Evolutionary conservation across 2,329 filamentous ascomycete species (phyloP).

Genomic region (Colletotrichum caudatum): DNA sequence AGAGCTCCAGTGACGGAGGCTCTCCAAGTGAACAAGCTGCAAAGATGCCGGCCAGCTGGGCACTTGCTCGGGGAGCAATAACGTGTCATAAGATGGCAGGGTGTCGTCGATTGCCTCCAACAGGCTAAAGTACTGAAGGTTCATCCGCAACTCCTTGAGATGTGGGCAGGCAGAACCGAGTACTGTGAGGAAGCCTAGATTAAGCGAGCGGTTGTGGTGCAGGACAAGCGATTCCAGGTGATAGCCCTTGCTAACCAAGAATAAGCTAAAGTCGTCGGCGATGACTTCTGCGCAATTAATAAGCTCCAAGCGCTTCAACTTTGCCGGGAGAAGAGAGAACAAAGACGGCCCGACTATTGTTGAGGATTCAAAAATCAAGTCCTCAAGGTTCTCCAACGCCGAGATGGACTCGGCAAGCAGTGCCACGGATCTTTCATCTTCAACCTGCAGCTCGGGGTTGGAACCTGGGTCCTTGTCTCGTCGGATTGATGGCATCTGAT

Average conservation of each 20-base stretch:
- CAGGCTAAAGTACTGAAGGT: constrained; percentile 81
- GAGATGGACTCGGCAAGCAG: constrained; percentile 60
- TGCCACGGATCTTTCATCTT: constrained; percentile 49
- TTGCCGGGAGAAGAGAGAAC: constrained; percentile 75
- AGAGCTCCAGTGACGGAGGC: constrained; percentile 79
- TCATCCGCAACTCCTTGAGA: constrained; percentile 78
- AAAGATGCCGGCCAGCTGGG: constrained; percentile 84
- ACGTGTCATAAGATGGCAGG: constrained; percentile 78
- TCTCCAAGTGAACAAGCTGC: constrained; percentile 77
- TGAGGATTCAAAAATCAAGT: constrained; percentile 80
- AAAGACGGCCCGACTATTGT: constrained; percentile 76
- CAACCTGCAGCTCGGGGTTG: constrained; percentile 57
- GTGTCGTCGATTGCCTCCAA: constrained; percentile 76
- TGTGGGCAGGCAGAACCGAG: constrained; percentile 77
- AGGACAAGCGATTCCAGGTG: constrained; percentile 76
- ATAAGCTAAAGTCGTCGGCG: constrained; percentile 73
- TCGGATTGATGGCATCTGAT: constrained; percentile 64
- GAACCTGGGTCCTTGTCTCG: constrained; percentile 52
- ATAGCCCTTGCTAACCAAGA: constrained; percentile 74
- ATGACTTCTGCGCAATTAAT: constrained; percentile 83
- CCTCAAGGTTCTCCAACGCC: constrained; percentile 72
- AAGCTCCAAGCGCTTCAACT: constrained; percentile 76
- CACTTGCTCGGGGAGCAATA: constrained; percentile 72
- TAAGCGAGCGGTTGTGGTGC: constrained; percentile 83
- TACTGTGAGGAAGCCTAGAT: constrained; percentile 77